Evolutionary conservation across 2,329 filamentous ascomycete genomes (phyloP).

Genomic region (Magnaporthiopsis rhizophila): DNA sequence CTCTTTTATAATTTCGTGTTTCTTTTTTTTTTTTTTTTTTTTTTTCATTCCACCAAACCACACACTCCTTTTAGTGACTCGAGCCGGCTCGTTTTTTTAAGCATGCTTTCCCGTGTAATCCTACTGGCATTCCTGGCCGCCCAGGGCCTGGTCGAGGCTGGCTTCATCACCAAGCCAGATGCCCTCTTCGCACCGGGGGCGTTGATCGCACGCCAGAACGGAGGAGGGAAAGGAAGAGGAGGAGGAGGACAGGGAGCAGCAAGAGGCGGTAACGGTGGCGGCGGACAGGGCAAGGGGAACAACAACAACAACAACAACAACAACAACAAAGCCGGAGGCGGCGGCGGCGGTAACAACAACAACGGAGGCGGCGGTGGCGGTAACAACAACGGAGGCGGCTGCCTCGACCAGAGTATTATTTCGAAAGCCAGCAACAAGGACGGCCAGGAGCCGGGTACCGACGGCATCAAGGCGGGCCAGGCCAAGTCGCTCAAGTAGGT

Average conservation of each 20-base stretch:
- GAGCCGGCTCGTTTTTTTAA: not conserved
- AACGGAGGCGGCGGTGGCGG: not conserved
- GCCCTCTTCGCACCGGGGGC: not conserved
- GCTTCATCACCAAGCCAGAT: not conserved
- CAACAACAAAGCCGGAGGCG: not conserved
- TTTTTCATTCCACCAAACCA: not conserved
- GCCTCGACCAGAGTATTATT: not conserved
- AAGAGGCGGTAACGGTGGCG: too few relatives aligned
- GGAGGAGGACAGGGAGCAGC: too few relatives aligned
- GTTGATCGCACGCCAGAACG: not conserved
- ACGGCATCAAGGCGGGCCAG: not conserved
- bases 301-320: not conserved
- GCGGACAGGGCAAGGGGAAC: not conserved
- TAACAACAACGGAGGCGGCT: not conserved
- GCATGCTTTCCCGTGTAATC: not conserved
- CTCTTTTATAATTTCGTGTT: not conserved
- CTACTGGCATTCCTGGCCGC: not conserved
- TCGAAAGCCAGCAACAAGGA: not conserved
- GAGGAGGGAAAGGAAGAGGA: slow-evolving; percentile 19
- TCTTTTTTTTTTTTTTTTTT: not conserved
- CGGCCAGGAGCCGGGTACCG: not conserved
- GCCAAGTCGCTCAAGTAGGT: not conserved
- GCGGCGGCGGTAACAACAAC: not conserved
- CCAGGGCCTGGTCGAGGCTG: not conserved
- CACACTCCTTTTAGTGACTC: not conserved